Evolutionary conservation across 345 rosid species (phyloP).

Genomic region (Ceriops zippeliana): DNA sequence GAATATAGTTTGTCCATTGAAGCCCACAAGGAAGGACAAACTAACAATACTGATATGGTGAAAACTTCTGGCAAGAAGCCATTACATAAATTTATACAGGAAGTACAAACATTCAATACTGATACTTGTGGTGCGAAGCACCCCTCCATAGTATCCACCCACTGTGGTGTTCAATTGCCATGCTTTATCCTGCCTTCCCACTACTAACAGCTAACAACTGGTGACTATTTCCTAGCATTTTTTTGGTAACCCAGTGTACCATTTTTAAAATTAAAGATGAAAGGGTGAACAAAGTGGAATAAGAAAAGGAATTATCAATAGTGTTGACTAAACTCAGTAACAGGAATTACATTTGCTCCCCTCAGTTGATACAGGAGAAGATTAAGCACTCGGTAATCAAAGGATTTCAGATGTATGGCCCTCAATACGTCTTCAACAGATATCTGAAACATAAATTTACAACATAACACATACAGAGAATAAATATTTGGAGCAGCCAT

Average conservation of each 20-base stretch:
- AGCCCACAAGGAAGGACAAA: not conserved
- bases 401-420: slow-evolving; percentile 79
- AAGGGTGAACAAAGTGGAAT: not conserved
- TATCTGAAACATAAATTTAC: slow-evolving; percentile 37
- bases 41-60: not conserved
- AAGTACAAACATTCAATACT: too few species aligned
- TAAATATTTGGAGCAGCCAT: not conserved
- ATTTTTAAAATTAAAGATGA: not conserved
- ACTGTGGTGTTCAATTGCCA: too few species aligned
- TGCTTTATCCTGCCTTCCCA: too few species aligned
- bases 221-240: too few species aligned
- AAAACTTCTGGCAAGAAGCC: not conserved
- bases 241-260: not conserved
- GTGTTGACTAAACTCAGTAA: slow-evolving; percentile 7
- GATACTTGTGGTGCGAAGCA: too few species aligned
- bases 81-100: too few species aligned
- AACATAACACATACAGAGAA: not conserved
- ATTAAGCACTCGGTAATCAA: slow-evolving; percentile 82
- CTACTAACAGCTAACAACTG: too few species aligned
- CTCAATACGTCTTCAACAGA: slow-evolving; percentile 63
- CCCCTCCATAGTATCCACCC: too few species aligned
- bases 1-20: not conserved
- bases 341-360: slow-evolving; percentile 47
- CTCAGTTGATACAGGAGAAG: slow-evolving; percentile 73
- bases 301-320: not conserved